These are phyloP conservation scores for Rhizopus sp. DNA, from an alignment of 371 early-diverging fungal genomes.

Conservation along the genomic window DNA sequence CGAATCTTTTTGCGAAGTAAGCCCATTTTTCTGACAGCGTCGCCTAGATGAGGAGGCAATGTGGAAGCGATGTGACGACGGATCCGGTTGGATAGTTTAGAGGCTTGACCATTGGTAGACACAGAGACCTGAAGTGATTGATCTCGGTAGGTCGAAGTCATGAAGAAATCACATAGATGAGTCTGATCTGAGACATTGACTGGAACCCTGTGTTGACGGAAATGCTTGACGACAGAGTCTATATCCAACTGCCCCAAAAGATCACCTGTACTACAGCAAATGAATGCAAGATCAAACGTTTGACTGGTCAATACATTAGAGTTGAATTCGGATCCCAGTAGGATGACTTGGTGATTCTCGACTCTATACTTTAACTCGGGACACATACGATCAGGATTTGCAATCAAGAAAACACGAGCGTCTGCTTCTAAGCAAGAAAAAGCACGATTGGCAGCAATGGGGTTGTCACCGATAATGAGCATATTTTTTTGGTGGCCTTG, in stretches of 20 bases:
- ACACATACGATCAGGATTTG: slow-evolving; percentile 31
- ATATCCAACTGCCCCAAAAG: background rate
- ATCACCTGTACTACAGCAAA: slow-evolving; percentile 18
- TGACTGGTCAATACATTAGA: slow-evolving; percentile 7
- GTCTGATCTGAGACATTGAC: slow-evolving; percentile 81
- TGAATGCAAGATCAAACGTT: slow-evolving; percentile 37
- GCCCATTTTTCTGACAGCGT: slow-evolving; percentile 68
- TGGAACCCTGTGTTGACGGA: slow-evolving; percentile 58
- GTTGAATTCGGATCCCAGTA: slow-evolving; percentile 10
- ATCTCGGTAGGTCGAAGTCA: slow-evolving; percentile 75
- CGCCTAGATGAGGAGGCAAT: slow-evolving; percentile 60
- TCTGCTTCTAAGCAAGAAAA: slow-evolving; percentile 73
- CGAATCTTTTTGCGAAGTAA: slow-evolving; percentile 58
- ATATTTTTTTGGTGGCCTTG: slow-evolving; percentile 55
- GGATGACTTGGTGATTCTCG: slow-evolving; percentile 43
- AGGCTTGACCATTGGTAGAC: slow-evolving; percentile 81
- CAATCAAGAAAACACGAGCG: slow-evolving; percentile 61
- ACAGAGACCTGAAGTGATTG: slow-evolving; percentile 77
- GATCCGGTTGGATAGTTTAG: slow-evolving; percentile 71
- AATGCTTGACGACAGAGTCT: slow-evolving; percentile 46
- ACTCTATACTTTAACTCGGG: slow-evolving; percentile 60
- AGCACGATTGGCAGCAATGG: slow-evolving; percentile 67
- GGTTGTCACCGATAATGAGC: slow-evolving; percentile 68
- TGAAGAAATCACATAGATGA: slow-evolving; percentile 80
- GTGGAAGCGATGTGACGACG: slow-evolving; percentile 58